Base-by-base conservation (phyloP, 2,329 filamentous ascomycete species). In the Trichoderma simmonsii region DNA sequence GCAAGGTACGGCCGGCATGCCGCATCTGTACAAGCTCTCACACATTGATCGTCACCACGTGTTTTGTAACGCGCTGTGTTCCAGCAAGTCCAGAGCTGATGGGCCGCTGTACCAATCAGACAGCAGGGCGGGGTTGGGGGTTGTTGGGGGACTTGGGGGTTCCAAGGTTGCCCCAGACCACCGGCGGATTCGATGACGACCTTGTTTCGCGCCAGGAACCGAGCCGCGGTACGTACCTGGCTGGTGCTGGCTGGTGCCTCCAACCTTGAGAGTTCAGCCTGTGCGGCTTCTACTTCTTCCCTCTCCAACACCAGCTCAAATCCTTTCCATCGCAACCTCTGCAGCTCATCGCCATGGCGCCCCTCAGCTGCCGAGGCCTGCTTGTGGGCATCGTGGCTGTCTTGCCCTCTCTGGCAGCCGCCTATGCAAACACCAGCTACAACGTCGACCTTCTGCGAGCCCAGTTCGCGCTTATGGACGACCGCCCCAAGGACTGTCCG, bases 401-500 rank as follows among this genome's bases (percentile, higher is more conserved):
- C 74, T 77, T 86, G 78, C 82, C 83, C 72, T 80, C 80, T 72
- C 76, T 82, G 18, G 80, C 79, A 24, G 79, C 80, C 56, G 83
- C 83, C 43, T 79, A 76, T 74, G 83, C 78, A 54, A 86, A 82
- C 68, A 86, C 87, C 65, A 92, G 90, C 79, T 90, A 88, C 21
- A 85, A 88, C 57, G 80, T 86, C 74, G 88, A 89, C 75, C 89
- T 87, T 82, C 84, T 88, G 79, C 88, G 86, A 76, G 88, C 89
- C 56, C 89, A 92, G 79, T 85, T 94, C 79, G 88, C 91, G 48
- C 83, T 95, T 61, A 88, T 93, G 82, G 91, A 89, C 75, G 90
- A 92, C 77, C 89, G 93, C 64, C 92, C 94, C 7, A 88, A 88
- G 74, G 89, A 92, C 77, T 96, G 93, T 79, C 93, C 93, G 68